Percentiles rank a stretch among this genome's conserved stretches.
These are phyloP conservation scores for Suhomyces chickasaworum DNA, from an alignment of 1,139 yeast species.

Conservation along the genomic window DNA sequence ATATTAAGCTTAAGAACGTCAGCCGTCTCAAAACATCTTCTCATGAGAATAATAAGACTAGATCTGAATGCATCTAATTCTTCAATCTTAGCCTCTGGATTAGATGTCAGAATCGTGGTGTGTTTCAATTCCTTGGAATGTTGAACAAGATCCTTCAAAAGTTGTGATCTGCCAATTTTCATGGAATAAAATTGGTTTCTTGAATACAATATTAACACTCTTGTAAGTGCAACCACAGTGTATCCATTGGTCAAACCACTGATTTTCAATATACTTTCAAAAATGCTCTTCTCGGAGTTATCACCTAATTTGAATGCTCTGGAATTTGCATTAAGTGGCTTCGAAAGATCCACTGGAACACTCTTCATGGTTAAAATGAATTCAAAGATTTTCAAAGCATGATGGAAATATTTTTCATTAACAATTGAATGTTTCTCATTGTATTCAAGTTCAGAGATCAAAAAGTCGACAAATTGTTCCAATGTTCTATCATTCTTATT, in stretches of 20 bases:
- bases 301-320: constrained; percentile 27
- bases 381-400: constrained; percentile 51
- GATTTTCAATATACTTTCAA: constrained; percentile 44
- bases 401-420: constrained; percentile 52
- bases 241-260: constrained; percentile 43
- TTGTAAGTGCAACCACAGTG: constrained; percentile 52
- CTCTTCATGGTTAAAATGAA: constrained; percentile 35
- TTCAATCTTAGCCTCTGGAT: constrained; percentile 11
- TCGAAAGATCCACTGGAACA: constrained; percentile 15
- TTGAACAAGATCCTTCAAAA: constrained; percentile 25
- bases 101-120: not conserved
- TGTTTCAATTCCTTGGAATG: constrained; percentile 16
- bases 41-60: constrained; percentile 46
- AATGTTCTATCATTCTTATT: constrained; percentile 14
- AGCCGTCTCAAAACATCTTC: constrained; percentile 71
- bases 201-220: constrained; percentile 56
- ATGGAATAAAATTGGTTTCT: constrained; percentile 42
- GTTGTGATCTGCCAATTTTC: constrained; percentile 45
- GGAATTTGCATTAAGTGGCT: constrained; percentile 17
- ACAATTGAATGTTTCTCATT: constrained; percentile 19
- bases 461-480: constrained; percentile 39
- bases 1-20: constrained; percentile 53
- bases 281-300: constrained; percentile 35
- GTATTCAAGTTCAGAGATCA: constrained; percentile 34
- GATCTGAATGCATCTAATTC: constrained; percentile 20